A percentile compares a stretch with the other conserved stretches of the same genome.
Evolutionary conservation across 1,284 basidiomycete species (phyloP).

Genomic region (Apiotrichum akiyoshidainum): DNA sequence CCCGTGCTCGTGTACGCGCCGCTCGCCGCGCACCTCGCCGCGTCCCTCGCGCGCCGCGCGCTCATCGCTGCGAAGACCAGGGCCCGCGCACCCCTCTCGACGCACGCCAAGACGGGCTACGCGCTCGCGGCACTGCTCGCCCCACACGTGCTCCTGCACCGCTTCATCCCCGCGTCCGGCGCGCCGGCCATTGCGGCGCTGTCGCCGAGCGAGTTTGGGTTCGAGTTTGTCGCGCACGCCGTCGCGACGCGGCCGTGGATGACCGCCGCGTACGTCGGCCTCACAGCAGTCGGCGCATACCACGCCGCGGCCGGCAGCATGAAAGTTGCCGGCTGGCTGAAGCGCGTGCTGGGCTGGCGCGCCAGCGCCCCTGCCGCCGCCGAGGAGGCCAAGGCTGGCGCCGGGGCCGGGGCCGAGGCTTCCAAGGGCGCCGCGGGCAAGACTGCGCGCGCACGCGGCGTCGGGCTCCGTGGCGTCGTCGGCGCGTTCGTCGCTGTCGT

Average conservation of each 20-base stretch:
- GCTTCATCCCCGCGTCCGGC: slow-evolving; percentile 32
- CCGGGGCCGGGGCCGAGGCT: background rate
- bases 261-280: slow-evolving; percentile 24
- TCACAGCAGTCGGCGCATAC: slow-evolving; percentile 28
- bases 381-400: slow-evolving; percentile 1
- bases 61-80: too few relatives aligned
- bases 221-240: slow-evolving; percentile 43
- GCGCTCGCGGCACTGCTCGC: slow-evolving; percentile 32
- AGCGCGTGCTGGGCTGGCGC: slow-evolving; percentile 8
- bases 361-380: background rate
- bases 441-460: slow-evolving; percentile 15
- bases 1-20: slow-evolving; percentile 37
- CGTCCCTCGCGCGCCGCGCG: slow-evolving; percentile 29
- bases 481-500: slow-evolving; percentile 29
- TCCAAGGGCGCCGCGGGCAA: background rate
- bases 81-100: too few relatives aligned
- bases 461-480: slow-evolving; percentile 29
- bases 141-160: slow-evolving; percentile 35
- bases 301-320: slow-evolving; percentile 36
- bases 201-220: slow-evolving; percentile 41
- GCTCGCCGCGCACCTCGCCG: slow-evolving; percentile 33
- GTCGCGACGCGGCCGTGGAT: slow-evolving; percentile 24
- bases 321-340: slow-evolving; percentile 40
- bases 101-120: slow-evolving; percentile 32
- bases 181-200: slow-evolving; percentile 31